Percentiles rank a stretch among this genome's conserved stretches.
phyloP scores from a whole-genome alignment of 495 filamentous ascomycete species.

The Penicillium argentinense region DNA sequence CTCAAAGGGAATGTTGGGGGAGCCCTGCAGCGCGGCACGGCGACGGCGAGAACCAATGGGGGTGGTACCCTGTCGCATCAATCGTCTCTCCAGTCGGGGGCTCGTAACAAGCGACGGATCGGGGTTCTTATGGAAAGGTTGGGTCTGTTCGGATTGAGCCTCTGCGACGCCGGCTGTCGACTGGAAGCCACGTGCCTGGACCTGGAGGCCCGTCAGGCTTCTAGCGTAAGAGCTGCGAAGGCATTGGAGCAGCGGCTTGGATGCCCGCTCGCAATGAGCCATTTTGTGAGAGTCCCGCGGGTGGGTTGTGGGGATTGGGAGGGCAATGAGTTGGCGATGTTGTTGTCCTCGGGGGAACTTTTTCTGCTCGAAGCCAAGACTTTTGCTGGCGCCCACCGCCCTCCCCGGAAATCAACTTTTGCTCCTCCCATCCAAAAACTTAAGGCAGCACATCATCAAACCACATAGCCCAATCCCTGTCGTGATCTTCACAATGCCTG shows the following conservation, averaged over 20 bases:
- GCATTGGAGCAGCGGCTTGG: slow-evolving; percentile 64
- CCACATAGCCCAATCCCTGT: slow-evolving; percentile 2
- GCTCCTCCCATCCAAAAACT: slow-evolving; percentile 24
- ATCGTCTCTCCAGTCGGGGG: slow-evolving; percentile 57
- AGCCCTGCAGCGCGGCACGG: slow-evolving; percentile 68
- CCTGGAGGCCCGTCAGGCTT: slow-evolving; percentile 31
- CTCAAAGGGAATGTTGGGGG: slow-evolving; percentile 78
- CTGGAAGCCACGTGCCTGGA: slow-evolving; percentile 40
- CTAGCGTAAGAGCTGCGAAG: slow-evolving; percentile 50
- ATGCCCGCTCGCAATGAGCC: slow-evolving; percentile 68
- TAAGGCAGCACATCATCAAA: slow-evolving; percentile 15
- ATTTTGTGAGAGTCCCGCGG: slow-evolving; percentile 42
- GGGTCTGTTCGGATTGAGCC: slow-evolving; percentile 37
- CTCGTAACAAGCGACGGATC: slow-evolving; percentile 54
- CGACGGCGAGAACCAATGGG: slow-evolving; percentile 82
- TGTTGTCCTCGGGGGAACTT: slow-evolving; percentile 38
- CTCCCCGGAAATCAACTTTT: slow-evolving; percentile 40
- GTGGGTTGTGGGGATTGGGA: slow-evolving; percentile 18
- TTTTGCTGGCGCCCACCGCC: slow-evolving; percentile 39
- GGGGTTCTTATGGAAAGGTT: slow-evolving; percentile 39
- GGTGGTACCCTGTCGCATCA: slow-evolving; percentile 56
- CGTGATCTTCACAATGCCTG: slow-evolving; percentile 35
- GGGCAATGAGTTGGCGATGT: slow-evolving; percentile 19
- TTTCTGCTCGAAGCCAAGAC: slow-evolving; percentile 40
- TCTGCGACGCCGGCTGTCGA: slow-evolving; percentile 38